Conservation (phyloP, 75 land plant genomes). For the Pseudotsuga menziesii region DNA sequence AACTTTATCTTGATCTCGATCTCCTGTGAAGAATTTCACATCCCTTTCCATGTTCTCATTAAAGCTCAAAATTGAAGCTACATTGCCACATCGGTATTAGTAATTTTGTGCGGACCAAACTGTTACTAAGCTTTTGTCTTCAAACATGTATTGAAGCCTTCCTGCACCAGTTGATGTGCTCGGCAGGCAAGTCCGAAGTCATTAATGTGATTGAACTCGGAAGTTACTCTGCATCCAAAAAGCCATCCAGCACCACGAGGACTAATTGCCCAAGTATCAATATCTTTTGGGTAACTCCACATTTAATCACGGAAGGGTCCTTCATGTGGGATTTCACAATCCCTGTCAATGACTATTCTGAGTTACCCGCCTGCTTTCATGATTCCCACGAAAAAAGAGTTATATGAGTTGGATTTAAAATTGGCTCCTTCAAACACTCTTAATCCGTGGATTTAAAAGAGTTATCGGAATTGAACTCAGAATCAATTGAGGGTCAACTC, state of each 20-base stretch:
- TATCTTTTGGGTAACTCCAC: slow-evolving; percentile 43
- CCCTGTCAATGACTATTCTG: slow-evolving; percentile 41
- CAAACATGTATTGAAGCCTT: slow-evolving; percentile 47
- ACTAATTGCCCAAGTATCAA: slow-evolving; percentile 44
- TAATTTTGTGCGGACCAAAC: slow-evolving; percentile 99
- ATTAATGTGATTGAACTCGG: slow-evolving; percentile 45
- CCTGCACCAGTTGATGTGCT: slow-evolving; percentile 41
- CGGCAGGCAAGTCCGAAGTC: slow-evolving; percentile 40
- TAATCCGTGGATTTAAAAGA: too few species aligned
- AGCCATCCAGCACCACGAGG: slow-evolving; percentile 47
- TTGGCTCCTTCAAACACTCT: too few species aligned
- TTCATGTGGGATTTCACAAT: slow-evolving; percentile 40
- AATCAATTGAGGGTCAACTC: too few species aligned
- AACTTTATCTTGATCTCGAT: too few species aligned
- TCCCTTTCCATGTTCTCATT: slow-evolving; percentile 98
- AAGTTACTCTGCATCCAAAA: slow-evolving; percentile 39
- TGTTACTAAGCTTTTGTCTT: slow-evolving; percentile 43
- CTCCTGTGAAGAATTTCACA: too few species aligned
- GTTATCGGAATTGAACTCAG: too few species aligned
- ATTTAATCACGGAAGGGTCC: slow-evolving; percentile 40
- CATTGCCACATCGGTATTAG: slow-evolving; percentile 99
- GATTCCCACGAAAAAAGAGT: too few species aligned
- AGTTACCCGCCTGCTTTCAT: too few species aligned
- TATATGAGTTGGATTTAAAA: too few species aligned
- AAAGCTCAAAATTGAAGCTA: slow-evolving; percentile 97